These are phyloP conservation scores for Starmerella floricola DNA, from an alignment of 805 yeast genomes.

Conservation along the genomic window DNA sequence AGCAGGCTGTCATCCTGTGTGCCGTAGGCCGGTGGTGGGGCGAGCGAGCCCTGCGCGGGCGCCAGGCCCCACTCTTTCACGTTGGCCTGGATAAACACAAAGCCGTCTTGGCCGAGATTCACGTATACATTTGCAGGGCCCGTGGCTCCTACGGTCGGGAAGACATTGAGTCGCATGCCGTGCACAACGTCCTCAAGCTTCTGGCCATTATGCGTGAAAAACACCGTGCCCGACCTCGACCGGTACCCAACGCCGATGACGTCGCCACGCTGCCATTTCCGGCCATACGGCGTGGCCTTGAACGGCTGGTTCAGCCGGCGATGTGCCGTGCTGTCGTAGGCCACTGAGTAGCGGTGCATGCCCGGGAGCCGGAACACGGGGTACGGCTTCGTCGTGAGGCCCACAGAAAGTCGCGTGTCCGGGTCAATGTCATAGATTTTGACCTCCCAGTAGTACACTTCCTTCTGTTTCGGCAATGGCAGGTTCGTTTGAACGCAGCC, in stretches of 20 bases:
- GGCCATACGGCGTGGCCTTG: constrained; percentile 33
- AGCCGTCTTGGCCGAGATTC: constrained; percentile 81
- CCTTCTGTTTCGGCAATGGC: constrained; percentile 72
- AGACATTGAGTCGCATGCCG: constrained; percentile 59
- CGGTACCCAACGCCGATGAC: constrained; percentile 87
- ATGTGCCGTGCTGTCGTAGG: constrained; percentile 79
- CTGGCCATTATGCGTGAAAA: constrained; percentile 90
- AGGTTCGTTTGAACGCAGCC: constrained; percentile 66
- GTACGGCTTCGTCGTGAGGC: constrained; percentile 76
- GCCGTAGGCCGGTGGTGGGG: constrained; percentile 91
- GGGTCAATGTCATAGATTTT: constrained; percentile 61
- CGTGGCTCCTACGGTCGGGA: constrained; percentile 82
- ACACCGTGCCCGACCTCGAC: constrained; percentile 69
- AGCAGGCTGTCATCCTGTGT: constrained; percentile 66
- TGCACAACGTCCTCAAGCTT: constrained; percentile 69
- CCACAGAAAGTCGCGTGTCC: constrained; percentile 49
- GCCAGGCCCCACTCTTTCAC: constrained; percentile 94
- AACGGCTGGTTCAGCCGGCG: constrained; percentile 75
- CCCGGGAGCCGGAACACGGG: constrained; percentile 93
- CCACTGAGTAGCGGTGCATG: constrained; percentile 66
- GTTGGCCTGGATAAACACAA: constrained; percentile 81
- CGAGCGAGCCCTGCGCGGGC: constrained; percentile 73
- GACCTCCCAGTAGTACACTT: constrained; percentile 78
- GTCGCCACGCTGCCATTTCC: constrained; percentile 59
- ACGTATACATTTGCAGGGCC: constrained; percentile 75